phyloP scores from a whole-genome alignment of 2,329 filamentous ascomycete species.

The Parastagonospora nodorum region DNA sequence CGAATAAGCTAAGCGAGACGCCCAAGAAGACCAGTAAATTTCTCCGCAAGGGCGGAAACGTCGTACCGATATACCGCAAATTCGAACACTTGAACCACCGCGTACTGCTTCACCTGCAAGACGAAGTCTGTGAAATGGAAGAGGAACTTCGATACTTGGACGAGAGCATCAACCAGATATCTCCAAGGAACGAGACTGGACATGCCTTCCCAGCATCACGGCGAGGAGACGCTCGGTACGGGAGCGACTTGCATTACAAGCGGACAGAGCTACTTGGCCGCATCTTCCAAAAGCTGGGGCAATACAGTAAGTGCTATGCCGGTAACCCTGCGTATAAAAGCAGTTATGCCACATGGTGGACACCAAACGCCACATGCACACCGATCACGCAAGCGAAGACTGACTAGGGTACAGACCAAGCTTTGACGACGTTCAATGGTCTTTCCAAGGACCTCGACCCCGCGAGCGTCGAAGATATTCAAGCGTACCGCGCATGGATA shows the following conservation, averaged over 20 bases:
- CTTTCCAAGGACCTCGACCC: constrained; percentile 57
- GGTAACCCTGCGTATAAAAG: background rate
- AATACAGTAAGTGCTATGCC: constrained; percentile 62
- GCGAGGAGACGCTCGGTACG: constrained; percentile 60
- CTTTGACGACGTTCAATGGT: constrained; percentile 63
- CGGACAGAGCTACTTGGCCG: constrained; percentile 65
- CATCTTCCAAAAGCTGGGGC: constrained; percentile 68
- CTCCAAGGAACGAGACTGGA: constrained; percentile 32
- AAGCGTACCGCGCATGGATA: constrained; percentile 62
- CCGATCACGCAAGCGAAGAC: constrained; percentile 7
- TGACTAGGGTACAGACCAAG: constrained; percentile 47
- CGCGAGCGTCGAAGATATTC: constrained; percentile 59
- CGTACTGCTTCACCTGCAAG: constrained; percentile 80
- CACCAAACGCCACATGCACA: background rate
- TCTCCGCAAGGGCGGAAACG: constrained; percentile 8
- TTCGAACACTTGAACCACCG: constrained; percentile 85
- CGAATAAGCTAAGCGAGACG: constrained; percentile 40
- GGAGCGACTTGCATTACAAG: constrained; percentile 63
- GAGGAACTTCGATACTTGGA: constrained; percentile 76
- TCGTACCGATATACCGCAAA: constrained; percentile 74
- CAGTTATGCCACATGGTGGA: background rate
- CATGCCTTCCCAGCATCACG: constrained; percentile 61
- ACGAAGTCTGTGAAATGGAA: constrained; percentile 81
- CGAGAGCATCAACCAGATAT: constrained; percentile 55
- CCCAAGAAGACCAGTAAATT: constrained; percentile 27